A percentile compares a stretch with the other conserved stretches of the same genome.
Evolutionary conservation across 2,329 filamentous ascomycete species (phyloP).

Genomic region (Epicoccum sorghinum): DNA sequence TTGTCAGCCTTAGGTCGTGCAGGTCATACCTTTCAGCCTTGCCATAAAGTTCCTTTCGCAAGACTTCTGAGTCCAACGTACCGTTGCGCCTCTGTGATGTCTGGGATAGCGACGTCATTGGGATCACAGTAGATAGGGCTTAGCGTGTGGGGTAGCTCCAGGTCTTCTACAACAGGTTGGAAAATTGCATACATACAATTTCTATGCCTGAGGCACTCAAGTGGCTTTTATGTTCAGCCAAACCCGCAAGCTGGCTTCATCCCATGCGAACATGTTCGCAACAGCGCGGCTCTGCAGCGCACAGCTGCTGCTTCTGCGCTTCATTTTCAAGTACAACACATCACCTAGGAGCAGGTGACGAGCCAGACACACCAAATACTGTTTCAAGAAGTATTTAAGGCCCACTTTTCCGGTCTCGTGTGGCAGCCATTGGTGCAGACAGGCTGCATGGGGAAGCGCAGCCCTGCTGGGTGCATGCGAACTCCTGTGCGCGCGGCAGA

Average conservation of each 20-base stretch:
- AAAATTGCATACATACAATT: not conserved
- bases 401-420: not conserved
- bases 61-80: not conserved
- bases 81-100: not conserved
- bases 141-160: constrained; percentile 11
- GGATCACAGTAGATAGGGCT: not conserved
- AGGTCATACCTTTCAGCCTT: constrained; percentile 6
- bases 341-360: not conserved
- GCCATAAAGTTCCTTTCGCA: not conserved
- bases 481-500: constrained; percentile 7
- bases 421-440: not conserved
- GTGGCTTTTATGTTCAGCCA: not conserved
- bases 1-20: constrained; percentile 9
- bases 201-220: constrained; percentile 1
- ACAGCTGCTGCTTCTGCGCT: not conserved
- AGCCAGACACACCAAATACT: not conserved
- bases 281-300: constrained; percentile 3
- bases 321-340: not conserved
- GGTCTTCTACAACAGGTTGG: not conserved
- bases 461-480: constrained; percentile 3
- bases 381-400: not conserved
- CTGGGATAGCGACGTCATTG: not conserved
- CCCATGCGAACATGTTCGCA: constrained; percentile 1
- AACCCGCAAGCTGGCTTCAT: not conserved
- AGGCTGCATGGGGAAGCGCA: constrained; percentile 4